Base-by-base conservation (phyloP, 2,329 filamentous ascomycete genomes). In the Paecilomyces fulvus region DNA sequence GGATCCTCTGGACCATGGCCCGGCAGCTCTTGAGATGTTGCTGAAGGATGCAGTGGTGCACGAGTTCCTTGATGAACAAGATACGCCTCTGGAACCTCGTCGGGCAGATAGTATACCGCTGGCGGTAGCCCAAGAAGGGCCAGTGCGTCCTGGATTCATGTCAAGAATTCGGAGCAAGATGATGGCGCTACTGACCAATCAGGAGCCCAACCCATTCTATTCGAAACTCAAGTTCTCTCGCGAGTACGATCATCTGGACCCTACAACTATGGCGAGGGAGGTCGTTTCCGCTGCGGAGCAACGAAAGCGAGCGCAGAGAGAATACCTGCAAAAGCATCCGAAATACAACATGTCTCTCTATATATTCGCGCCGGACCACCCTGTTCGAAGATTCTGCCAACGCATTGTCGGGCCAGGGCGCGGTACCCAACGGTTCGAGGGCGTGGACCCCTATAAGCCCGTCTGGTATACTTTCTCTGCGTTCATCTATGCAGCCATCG, bases 151-250 rank as follows among this genome's bases (percentile, higher is more conserved):
- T 3, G 86, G 87, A 0, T 65, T 81, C 3, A 63, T 90, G 30
- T 83, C 84, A 1, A 78, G 76, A 1, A 57, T 83, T 3, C 89
- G 86, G 85, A 80, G 79, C 23, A 85, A 80, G 55, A 59, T 90
- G 25, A 73, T 80, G 20, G 77, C 76, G 6, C 71, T 76, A 9
- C 73, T 89, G 53, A 81, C 77, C 60, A 80, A 86, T 63, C 79
- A 81, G 54, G 92, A 97, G 56, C 89, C 91, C 0, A 99, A 99
- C 69, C 94, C 94, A 0, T 99, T 99, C 69, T 97, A 97, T 73
- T 88, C 91, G 6, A 90, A 83, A 31, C 83, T 95, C 59, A 83
- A 90, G 60, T 80, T 86, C 54, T 81, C 83, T 28, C 82, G 83
- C 5, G 81, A 84, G 1, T 89, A 90, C 60, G 89, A 95, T 60